These are phyloP conservation scores for Elaeis oleifera DNA, from an alignment of 202 grass and related monocot species.

Conservation along the genomic window DNA sequence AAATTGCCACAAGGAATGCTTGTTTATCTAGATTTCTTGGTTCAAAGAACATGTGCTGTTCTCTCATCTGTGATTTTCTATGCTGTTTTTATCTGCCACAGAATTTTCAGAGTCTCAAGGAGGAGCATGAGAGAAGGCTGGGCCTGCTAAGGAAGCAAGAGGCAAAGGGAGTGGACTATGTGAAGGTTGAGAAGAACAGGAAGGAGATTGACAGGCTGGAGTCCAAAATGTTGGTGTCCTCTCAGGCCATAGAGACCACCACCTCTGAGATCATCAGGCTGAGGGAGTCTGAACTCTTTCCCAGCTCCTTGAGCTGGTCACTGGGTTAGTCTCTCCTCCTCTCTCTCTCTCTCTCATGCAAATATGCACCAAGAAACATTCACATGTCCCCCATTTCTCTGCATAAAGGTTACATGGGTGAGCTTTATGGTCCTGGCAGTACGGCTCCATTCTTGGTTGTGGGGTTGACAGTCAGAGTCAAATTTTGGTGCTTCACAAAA, in stretches of 20 bases:
- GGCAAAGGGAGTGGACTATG: conserved; percentile 28
- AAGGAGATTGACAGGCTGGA: conserved; percentile 36
- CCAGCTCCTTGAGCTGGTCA: conserved; percentile 10
- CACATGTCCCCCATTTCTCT: conserved; percentile 31
- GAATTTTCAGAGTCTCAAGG: conserved; percentile 60
- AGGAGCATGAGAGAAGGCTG: conserved; percentile 56
- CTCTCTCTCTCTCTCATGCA: not conserved
- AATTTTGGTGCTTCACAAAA: conserved; percentile 12
- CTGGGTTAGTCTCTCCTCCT: not conserved
- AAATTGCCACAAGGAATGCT: not conserved
- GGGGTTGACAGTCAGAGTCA: conserved; percentile 27
- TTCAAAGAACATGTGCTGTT: not conserved
- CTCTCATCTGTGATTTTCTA: not conserved
- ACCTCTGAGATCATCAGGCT: conserved; percentile 8
- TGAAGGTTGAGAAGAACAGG: conserved; percentile 54
- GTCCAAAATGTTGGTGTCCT: conserved; percentile 30
- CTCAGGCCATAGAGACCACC: conserved; percentile 27
- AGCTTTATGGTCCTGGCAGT: conserved; percentile 8
- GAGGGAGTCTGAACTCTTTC: conserved; percentile 11
- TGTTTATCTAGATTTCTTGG: not conserved
- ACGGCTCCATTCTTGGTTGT: conserved; percentile 15
- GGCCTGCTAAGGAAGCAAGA: conserved; percentile 33
- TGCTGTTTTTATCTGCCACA: conserved; percentile 19
- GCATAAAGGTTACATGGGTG: not conserved
- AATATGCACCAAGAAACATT: conserved; percentile 20